phyloP scores from a whole-genome alignment of 495 filamentous ascomycete genomes.

The Tetracladium marchalianum region DNA sequence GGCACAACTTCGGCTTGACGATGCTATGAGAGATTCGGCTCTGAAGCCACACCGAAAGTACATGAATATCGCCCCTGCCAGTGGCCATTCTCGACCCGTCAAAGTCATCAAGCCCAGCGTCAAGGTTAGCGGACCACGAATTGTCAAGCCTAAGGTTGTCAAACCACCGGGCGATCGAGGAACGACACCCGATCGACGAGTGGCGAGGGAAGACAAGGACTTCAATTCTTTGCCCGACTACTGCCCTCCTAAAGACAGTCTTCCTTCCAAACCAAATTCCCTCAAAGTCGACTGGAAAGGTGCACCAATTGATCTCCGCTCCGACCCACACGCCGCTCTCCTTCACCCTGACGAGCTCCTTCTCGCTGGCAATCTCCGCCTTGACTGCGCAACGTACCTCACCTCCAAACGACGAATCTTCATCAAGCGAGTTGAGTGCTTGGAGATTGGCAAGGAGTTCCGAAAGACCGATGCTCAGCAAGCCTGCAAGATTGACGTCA shows the following conservation, averaged over 20 bases:
- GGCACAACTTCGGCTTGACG: conserved; percentile 43
- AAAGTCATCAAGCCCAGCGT: conserved; percentile 19
- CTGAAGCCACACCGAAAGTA: conserved; percentile 31
- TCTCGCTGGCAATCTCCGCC: conserved; percentile 69
- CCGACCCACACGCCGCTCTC: conserved; percentile 65
- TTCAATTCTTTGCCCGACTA: conserved; percentile 70
- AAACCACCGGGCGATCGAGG: conserved; percentile 25
- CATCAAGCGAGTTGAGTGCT: conserved; percentile 57
- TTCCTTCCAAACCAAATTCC: conserved; percentile 48
- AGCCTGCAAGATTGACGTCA: conserved; percentile 96
- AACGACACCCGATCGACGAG: conserved; percentile 25
- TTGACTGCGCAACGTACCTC: conserved; percentile 85
- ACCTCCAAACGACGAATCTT: conserved; percentile 96
- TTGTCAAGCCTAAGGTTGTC: conserved; percentile 20
- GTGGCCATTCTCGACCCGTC: conserved; percentile 22
- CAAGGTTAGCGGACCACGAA: conserved; percentile 16
- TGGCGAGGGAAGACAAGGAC: conserved; percentile 71
- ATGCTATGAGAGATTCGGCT: conserved; percentile 33
- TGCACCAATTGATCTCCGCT: conserved; percentile 64
- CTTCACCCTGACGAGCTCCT: conserved; percentile 73
- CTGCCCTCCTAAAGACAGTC: conserved; percentile 60
- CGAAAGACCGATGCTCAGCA: conserved; percentile 97
- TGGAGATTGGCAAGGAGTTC: conserved; percentile 72
- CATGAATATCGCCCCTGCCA: conserved; percentile 32
- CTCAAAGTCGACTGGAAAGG: conserved; percentile 88